Evolutionary conservation across 306 rosid genomes (phyloP).

Genomic region (Rosa multiflora): DNA sequence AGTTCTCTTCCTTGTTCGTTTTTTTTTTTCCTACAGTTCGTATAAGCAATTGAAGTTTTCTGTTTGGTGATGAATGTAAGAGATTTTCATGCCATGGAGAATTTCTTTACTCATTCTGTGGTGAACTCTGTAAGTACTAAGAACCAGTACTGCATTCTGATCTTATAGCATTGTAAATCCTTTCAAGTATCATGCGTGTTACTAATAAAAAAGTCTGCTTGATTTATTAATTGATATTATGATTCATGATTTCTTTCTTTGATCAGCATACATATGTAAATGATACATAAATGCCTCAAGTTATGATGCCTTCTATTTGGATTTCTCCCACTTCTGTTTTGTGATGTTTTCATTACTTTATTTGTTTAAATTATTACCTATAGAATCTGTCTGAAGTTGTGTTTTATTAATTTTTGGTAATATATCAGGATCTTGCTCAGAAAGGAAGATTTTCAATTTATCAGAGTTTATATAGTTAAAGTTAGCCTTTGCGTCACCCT

Average conservation of each 20-base stretch:
- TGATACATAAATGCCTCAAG: not conserved
- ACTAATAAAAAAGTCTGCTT: not conserved
- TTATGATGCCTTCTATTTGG: constrained; percentile 4
- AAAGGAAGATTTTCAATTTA: not conserved
- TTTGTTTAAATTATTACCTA: not conserved
- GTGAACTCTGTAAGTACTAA: constrained; percentile 7
- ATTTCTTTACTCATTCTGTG: constrained; percentile 5
- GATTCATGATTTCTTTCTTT: constrained; percentile 4
- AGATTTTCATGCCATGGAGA: constrained; percentile 4
- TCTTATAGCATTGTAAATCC: not conserved
- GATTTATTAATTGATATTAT: not conserved
- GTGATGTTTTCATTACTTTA: not conserved
- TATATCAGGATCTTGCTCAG: not conserved
- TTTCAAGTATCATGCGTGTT: not conserved
- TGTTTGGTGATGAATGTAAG: not conserved
- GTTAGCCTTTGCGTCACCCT: too few relatives aligned
- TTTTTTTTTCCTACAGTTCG: constrained; percentile 3
- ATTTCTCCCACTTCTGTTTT: not conserved
- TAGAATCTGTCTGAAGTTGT: not conserved
- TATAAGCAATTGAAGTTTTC: constrained; percentile 11
- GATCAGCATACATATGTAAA: not conserved
- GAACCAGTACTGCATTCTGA: not conserved
- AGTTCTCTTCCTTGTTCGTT: not conserved
- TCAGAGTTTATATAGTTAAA: too few relatives aligned
- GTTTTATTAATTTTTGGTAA: not conserved